Evolutionary conservation across 1,139 yeast genomes (phyloP).

Genomic region (Geotrichum bryndzae): DNA sequence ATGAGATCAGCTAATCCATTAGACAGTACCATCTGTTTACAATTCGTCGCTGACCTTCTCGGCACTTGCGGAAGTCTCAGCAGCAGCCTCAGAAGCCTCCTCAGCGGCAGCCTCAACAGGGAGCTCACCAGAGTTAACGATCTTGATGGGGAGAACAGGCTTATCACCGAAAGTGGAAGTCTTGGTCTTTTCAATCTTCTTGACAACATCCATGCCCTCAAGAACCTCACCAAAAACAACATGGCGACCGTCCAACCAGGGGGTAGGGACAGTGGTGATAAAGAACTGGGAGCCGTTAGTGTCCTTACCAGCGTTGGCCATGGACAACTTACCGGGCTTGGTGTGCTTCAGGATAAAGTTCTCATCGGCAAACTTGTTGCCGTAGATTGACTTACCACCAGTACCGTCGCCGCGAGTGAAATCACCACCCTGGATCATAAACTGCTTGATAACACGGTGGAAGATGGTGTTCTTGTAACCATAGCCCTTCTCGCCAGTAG

Average conservation of each 20-base stretch:
- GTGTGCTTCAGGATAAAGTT: conserved; percentile 75
- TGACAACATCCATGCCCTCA: conserved; percentile 79
- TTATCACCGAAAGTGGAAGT: conserved; percentile 61
- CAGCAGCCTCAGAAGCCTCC: conserved; percentile 12
- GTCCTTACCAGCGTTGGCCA: conserved; percentile 97
- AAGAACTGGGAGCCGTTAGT: conserved; percentile 96
- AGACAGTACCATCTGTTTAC: not conserved
- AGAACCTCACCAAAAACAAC: conserved; percentile 93
- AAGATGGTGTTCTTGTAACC: conserved; percentile 80
- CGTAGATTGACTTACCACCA: conserved; percentile 94
- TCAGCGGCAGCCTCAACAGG: conserved; percentile 19
- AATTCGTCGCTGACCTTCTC: conserved; percentile 24
- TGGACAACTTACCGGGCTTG: conserved; percentile 67
- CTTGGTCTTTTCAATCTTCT: conserved; percentile 69
- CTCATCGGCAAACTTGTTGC: conserved; percentile 81
- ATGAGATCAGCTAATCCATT: not conserved
- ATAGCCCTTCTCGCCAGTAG: conserved; percentile 74
- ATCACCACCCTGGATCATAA: conserved; percentile 98
- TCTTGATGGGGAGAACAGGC: conserved; percentile 61
- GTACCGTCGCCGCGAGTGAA: conserved; percentile 89
- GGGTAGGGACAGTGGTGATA: conserved; percentile 83
- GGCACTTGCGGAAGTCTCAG: conserved; percentile 13
- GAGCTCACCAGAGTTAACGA: conserved; percentile 77
- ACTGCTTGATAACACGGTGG: conserved; percentile 92
- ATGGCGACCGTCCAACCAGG: conserved; percentile 93